phyloP scores from a whole-genome alignment of 2,329 filamentous ascomycete genomes.

The Plectosphaerella sp. region DNA sequence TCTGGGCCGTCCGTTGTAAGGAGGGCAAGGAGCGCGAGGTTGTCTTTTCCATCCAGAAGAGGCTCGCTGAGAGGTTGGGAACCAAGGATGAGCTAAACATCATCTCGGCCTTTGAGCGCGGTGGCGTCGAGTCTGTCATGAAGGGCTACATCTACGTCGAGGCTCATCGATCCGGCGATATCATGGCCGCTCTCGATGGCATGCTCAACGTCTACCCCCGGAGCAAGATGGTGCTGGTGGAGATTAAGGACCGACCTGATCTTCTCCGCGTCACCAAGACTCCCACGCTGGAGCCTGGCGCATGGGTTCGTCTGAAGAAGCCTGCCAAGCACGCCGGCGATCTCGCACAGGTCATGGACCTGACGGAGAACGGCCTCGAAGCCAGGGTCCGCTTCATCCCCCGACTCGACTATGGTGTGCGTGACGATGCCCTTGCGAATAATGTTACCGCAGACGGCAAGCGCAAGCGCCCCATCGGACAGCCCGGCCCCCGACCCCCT shows the following conservation, averaged over 20 bases:
- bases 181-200: constrained; percentile 75
- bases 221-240: constrained; percentile 80
- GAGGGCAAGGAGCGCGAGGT: constrained; percentile 94
- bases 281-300: constrained; percentile 76
- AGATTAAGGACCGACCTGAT: constrained; percentile 97
- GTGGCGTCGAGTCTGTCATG: constrained; percentile 73
- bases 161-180: constrained; percentile 80
- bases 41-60: constrained; percentile 81
- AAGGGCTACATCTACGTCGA: constrained; percentile 95
- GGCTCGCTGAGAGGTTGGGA: constrained; percentile 73
- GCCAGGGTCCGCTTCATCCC: constrained; percentile 85
- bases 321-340: constrained; percentile 81
- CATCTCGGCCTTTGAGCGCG: constrained; percentile 88
- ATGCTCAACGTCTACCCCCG: constrained; percentile 88
- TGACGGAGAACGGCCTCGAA: constrained; percentile 88
- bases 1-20: constrained; percentile 91
- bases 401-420: constrained; percentile 83
- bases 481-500: constrained; percentile 67
- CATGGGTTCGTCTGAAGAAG: constrained; percentile 84
- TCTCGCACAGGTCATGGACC: constrained; percentile 85
- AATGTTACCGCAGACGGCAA: constrained; percentile 57
- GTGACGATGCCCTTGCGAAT: constrained; percentile 61
- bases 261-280: constrained; percentile 87
- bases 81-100: constrained; percentile 81
- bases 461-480: constrained; percentile 66